Evolutionary conservation across 805 yeast genomes (phyloP).

Genomic region (Saccharomycopsis synnaedendra): DNA sequence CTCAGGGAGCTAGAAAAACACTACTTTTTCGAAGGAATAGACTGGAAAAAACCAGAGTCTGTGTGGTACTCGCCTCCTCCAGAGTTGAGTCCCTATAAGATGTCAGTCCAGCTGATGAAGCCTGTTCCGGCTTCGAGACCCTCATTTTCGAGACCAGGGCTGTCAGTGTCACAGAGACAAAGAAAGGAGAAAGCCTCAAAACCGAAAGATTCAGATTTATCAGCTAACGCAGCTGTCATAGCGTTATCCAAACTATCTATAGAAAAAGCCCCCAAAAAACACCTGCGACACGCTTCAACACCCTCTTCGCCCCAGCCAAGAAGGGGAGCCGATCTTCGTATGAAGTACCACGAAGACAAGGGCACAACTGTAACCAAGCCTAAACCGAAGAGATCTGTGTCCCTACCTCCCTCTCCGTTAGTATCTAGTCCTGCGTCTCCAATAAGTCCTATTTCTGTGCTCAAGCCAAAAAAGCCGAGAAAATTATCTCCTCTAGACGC

Average conservation of each 20-base stretch:
- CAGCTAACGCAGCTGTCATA: conserved; percentile 15
- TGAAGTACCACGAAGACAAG: conserved; percentile 12
- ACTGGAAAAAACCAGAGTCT: conserved; percentile 39
- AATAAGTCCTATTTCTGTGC: not conserved
- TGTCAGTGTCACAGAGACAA: not conserved
- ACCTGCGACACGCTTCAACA: not conserved
- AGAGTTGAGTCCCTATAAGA: conserved; percentile 56
- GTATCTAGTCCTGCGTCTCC: not conserved
- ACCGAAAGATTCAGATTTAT: not conserved
- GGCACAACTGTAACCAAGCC: not conserved
- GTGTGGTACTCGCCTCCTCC: conserved; percentile 57
- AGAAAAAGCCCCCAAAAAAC: not conserved
- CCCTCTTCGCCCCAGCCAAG: conserved; percentile 1
- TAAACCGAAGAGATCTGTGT: conserved; percentile 1
- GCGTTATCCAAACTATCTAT: conserved; percentile 5
- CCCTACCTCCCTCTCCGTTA: conserved; percentile 2
- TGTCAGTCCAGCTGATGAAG: conserved; percentile 70
- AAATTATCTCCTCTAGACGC: no score
- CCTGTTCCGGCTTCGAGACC: conserved; percentile 37
- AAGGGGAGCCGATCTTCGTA: conserved; percentile 5
- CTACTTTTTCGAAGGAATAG: conserved; percentile 44
- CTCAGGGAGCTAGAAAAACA: conserved; percentile 50
- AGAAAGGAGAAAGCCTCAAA: not conserved
- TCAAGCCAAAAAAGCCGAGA: no score
- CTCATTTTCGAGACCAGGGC: not conserved